Percentiles rank a stretch among this genome's conserved stretches.
Evolutionary conservation across 768 basidiomycete genomes (phyloP).

Genomic region (Tremella yokohamensis): DNA sequence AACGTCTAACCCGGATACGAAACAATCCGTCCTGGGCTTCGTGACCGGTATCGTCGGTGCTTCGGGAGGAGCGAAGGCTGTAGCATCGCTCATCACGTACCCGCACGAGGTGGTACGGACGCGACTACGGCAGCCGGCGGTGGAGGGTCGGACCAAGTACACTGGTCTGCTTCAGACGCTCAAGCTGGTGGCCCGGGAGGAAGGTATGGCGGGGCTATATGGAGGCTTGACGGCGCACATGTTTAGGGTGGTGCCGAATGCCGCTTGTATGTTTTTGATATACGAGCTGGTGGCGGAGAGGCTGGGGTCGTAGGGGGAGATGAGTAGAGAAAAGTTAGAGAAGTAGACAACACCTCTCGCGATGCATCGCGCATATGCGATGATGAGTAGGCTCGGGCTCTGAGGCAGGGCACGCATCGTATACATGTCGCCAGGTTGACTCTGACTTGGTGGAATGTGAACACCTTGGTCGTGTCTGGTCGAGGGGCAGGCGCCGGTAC

Average conservation of each 20-base stretch:
- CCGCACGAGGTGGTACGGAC: slow-evolving; percentile 97
- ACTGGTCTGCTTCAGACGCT: slow-evolving; percentile 80
- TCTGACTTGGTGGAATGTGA: no score
- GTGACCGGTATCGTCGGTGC: slow-evolving; percentile 67
- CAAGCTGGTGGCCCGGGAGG: slow-evolving; percentile 78
- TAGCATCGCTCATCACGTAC: slow-evolving; percentile 93
- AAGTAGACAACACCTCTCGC: slow-evolving; percentile 11
- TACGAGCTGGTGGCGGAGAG: slow-evolving; percentile 65
- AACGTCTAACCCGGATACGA: slow-evolving; percentile 6
- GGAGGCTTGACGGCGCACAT: slow-evolving; percentile 91
- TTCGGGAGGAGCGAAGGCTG: slow-evolving; percentile 86
- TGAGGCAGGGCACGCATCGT: no score
- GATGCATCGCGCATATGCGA: slow-evolving; percentile 4
- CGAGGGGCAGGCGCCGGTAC: no score
- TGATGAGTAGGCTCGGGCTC: no score
- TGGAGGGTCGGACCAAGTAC: slow-evolving; percentile 73
- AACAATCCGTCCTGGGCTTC: slow-evolving; percentile 26
- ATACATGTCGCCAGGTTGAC: no score
- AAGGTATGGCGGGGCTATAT: slow-evolving; percentile 76
- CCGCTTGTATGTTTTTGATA: slow-evolving; percentile 92
- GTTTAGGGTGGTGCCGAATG: slow-evolving; percentile 95
- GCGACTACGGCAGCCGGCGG: slow-evolving; percentile 77
- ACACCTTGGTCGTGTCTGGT: no score
- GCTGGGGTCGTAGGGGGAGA: slow-evolving; percentile 18
- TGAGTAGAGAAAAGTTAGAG: slow-evolving; percentile 1